Conservation (phyloP, 192 early-diverging fungal species). For the Coemansia sp. region DNA sequence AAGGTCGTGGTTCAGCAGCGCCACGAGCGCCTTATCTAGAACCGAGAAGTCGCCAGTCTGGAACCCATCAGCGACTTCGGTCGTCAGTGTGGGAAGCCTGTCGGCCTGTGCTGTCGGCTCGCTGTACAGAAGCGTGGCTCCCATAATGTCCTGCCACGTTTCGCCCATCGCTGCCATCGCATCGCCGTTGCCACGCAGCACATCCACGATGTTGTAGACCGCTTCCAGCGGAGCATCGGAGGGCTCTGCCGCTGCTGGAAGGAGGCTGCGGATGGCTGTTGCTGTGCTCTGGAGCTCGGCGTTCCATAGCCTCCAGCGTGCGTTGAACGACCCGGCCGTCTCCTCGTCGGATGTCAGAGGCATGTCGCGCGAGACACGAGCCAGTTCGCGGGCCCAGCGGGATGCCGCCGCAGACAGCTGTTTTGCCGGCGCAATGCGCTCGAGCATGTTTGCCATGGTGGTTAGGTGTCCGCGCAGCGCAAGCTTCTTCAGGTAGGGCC, state of each 20-base stretch:
- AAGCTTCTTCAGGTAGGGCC: conserved; percentile 39
- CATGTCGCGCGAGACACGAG: conserved; percentile 25
- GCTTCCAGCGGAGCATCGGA: conserved; percentile 16
- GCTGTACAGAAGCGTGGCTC: conserved; percentile 57
- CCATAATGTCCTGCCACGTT: conserved; percentile 59
- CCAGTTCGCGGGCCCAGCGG: conserved; percentile 33
- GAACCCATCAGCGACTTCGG: conserved; percentile 26
- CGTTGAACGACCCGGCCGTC: conserved; percentile 31
- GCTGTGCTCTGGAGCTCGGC: conserved; percentile 21
- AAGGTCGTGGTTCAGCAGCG: conserved; percentile 50
- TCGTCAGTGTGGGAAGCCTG: conserved; percentile 28
- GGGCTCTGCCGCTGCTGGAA: not conserved
- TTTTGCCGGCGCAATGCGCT: conserved; percentile 16
- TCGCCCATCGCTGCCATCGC: conserved; percentile 41
- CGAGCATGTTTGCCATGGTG: conserved; percentile 35
- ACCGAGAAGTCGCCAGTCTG: conserved; percentile 31
- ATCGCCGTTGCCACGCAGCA: conserved; percentile 49
- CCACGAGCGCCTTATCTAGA: conserved; percentile 35
- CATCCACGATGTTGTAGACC: conserved; percentile 18
- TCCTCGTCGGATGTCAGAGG: conserved; percentile 48
- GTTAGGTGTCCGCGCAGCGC: conserved; percentile 44
- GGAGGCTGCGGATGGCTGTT: conserved; percentile 20
- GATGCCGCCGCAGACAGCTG: conserved; percentile 19
- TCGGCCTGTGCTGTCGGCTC: conserved; percentile 52
- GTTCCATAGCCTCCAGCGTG: conserved; percentile 44